Evolutionary conservation across 306 rosid species (phyloP), one percentile per base, ranked within the genome.

Genomic region (Malus sieversii): DNA sequence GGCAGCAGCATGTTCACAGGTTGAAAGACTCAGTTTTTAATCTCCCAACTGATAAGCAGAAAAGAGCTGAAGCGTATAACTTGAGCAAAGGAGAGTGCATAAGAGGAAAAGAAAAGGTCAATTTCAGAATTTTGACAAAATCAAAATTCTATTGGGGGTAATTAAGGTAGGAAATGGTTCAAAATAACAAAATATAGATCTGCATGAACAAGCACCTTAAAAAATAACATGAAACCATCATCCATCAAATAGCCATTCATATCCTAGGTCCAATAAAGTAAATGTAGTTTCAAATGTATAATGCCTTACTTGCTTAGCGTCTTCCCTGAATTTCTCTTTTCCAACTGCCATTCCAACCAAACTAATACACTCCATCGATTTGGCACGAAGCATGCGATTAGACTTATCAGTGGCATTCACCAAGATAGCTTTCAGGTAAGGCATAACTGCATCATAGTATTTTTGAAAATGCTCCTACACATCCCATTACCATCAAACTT

Each of bases 281-380:
- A 51, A 51, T 8, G 0, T 51, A 51, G 55, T 15, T 51, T 51
- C 55, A 51, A 15, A 51, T 51, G 20, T 15, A 48, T 48, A 15
- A 48, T 48, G 55, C 18, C 75, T 35, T 68, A 95, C 97, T 87
- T 95, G 97, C 90, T 94, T 94, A 32, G 98, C 98, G 46, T 94
- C 98, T 80, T 88, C 95, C 95, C 95, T 87, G 72, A 94, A 94
- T 77, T 94, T 94, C 45, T 94, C 98, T 86, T 94, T 94, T 45
- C 98, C 98, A 63, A 94, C 98, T 61, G 98, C 98, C 98, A 94
- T 94, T 66, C 98, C 98, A 76, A 94, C 98, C 85, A 94, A 84
- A 83, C 97, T 94, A 75, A 94, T 92, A 76, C 98, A 94, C 88
- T 94, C 98, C 97, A 94, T 94, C 72, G 98, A 92, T 84, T 94